Evolutionary conservation across 179 eudicot genomes (phyloP), one percentile per base, ranked within the genome.

Genomic region (Carnegiea gigantea): DNA sequence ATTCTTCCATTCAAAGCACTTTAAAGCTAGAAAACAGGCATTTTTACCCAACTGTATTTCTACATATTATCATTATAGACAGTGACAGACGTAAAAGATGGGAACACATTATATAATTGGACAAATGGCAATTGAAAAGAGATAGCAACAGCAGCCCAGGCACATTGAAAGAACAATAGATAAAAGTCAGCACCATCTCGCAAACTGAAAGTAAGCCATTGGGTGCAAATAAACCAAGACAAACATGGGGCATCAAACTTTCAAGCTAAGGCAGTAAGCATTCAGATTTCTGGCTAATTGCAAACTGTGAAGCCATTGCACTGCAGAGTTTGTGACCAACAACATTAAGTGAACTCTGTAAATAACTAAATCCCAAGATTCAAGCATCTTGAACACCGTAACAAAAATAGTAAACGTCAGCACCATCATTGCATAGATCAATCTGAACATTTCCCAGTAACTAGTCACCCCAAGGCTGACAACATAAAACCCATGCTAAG

Each of bases 1-100:
- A 89, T 86, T 83, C 83, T 88, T 88, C 91, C 82, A 84, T 79
- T 82, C 72, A 82, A 83, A 82, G 81, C 82, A 85, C 82, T 84
- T 73, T 51, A 78, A 84, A 74, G 28, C 79, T 79, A 77, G 77
- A 75, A 77, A 86, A 83, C 60, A 74, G 60, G 24, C 70, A 75
- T 75, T 5, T 59, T 82, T 23, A 21, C 28, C 26, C 68, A 78
- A 81, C 77, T 81, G 73, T 17, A 72, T 62, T 51, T 77, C 49
- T 65, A 78, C 75, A 62, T 24, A 80, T 24, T 18, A 75, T 38
- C 49, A 77, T 43, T 30, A 18, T 46, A 23, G 24, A 48, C 21
- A 30, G n/a, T 28, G 54, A 9, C 18, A 49, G 18, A 74, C 12
- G 9, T 65, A 73, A 38, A 28, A 67, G 57, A 3, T 51, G 57